Conservation (phyloP, 73 alveolate species). For the Uronychia setigera region DNA sequence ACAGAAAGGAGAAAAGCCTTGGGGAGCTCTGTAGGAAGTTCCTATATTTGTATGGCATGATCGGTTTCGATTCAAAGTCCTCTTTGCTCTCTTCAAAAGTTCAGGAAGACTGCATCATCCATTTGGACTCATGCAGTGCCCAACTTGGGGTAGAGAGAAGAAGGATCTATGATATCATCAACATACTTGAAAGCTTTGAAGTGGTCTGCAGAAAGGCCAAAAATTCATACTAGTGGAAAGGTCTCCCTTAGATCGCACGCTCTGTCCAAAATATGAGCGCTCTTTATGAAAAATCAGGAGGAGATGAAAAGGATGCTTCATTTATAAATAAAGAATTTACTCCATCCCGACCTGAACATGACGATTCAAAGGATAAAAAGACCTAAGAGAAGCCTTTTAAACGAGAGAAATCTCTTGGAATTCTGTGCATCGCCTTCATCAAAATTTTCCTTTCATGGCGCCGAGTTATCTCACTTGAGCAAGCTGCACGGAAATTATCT, state of each 20-base stretch:
- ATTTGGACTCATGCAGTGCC: conserved; percentile 71
- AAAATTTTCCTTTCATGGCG: conserved; percentile 62
- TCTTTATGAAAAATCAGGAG: background rate
- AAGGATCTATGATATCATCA: conserved; percentile 82
- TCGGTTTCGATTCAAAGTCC: background rate
- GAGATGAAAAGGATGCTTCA: conserved; percentile 10
- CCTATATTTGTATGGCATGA: conserved; percentile 47
- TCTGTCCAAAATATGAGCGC: conserved; percentile 4
- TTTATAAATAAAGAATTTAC: background rate
- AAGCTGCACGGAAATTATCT: conserved; percentile 78
- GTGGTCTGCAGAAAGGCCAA: conserved; percentile 75
- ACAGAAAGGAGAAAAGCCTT: conserved; percentile 81
- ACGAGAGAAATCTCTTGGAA: conserved; percentile 78
- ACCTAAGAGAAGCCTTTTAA: conserved; percentile 18
- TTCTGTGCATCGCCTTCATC: conserved; percentile 69
- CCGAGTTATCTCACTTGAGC: conserved; percentile 72
- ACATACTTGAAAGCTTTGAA: conserved; percentile 77
- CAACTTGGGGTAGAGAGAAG: conserved; percentile 79
- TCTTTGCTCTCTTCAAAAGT: background rate
- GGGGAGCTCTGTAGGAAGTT: conserved; percentile 82
- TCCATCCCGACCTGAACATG: background rate
- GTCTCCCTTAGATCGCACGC: conserved; percentile 52
- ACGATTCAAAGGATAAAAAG: background rate
- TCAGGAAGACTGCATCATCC: conserved; percentile 42
- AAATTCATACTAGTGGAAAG: conserved; percentile 80